A percentile compares a stretch with the other conserved stretches of the same genome.
These are phyloP conservation scores for Mycena galericulata DNA, from an alignment of 768 basidiomycete species.

Conservation along the genomic window DNA sequence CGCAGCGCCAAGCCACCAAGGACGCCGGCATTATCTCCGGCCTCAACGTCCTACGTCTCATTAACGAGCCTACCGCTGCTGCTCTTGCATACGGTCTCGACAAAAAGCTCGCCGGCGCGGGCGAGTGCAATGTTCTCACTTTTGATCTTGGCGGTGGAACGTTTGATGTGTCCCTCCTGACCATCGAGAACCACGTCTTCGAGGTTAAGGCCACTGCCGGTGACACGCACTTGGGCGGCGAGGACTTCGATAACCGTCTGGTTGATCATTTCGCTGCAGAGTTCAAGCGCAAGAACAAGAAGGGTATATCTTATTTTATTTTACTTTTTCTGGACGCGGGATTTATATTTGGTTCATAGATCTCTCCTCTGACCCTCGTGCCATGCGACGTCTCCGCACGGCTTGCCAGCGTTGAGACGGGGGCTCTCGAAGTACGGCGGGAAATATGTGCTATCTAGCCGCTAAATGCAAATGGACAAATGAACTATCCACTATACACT, in stretches of 20 bases:
- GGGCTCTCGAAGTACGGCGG: too few species aligned
- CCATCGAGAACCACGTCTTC: conserved; percentile 77
- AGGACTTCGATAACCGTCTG: conserved; percentile 21
- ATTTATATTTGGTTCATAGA: conserved; percentile 46
- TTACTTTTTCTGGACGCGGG: conserved; percentile 47
- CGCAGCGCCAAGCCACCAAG: conserved; percentile 49
- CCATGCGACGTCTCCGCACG: conserved; percentile 74
- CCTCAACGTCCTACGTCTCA: conserved; percentile 73
- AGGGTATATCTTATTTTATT: conserved; percentile 4
- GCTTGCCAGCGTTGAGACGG: too few species aligned
- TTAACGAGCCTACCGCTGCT: conserved; percentile 88
- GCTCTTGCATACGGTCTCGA: conserved; percentile 87
- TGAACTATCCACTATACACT: too few species aligned
- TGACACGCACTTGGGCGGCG: conserved; percentile 53
- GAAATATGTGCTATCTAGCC: too few species aligned
- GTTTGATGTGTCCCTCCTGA: conserved; percentile 76
- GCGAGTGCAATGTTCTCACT: conserved; percentile 14
- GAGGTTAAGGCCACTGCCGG: conserved; percentile 78
- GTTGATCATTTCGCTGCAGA: conserved; percentile 15
- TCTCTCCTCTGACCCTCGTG: conserved; percentile 69
- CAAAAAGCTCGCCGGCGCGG: conserved; percentile 54
- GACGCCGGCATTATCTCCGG: conserved; percentile 60
- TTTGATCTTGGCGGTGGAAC: conserved; percentile 38
- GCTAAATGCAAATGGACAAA: too few species aligned
- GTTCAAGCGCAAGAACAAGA: conserved; percentile 23